Evolutionary conservation across 352 stramenopile genomes (phyloP).

Genomic region (Phytophthora pseudosyringae): DNA sequence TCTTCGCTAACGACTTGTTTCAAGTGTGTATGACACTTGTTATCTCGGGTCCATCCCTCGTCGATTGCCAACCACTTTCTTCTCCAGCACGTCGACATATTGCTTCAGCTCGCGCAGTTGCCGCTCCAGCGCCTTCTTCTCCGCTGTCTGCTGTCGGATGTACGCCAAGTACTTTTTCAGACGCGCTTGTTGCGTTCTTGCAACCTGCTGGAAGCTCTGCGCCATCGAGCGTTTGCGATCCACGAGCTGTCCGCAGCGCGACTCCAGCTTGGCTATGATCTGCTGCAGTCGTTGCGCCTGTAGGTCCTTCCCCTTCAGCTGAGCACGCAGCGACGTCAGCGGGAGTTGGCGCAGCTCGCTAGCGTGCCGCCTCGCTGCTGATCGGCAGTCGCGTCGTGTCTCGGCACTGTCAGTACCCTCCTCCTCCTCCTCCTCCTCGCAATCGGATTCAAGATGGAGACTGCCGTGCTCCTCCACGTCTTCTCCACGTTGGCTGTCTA

Average conservation of each 20-base stretch:
- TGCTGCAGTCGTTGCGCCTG: constrained; percentile 43
- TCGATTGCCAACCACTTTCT: constrained; percentile 25
- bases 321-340: constrained; percentile 47
- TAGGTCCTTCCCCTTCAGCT: constrained; percentile 42
- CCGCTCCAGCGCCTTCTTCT: constrained; percentile 34
- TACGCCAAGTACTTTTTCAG: constrained; percentile 48
- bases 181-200: constrained; percentile 37
- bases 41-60: neutral
- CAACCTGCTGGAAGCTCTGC: constrained; percentile 40
- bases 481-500: constrained; percentile 20
- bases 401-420: neutral
- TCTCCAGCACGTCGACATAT: constrained; percentile 44
- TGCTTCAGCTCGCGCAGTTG: constrained; percentile 25
- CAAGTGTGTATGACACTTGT: too few species aligned
- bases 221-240: constrained; percentile 38
- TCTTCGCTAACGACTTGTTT: too few species aligned
- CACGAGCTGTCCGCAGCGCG: constrained; percentile 24
- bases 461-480: neutral
- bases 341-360: constrained; percentile 35
- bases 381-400: neutral
- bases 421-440: neutral
- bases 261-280: constrained; percentile 35
- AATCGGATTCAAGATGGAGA: neutral
- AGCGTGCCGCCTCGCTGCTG: constrained; percentile 8
- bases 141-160: constrained; percentile 30